These are phyloP conservation scores for Ogataea naganishii DNA, from an alignment of 805 yeast genomes.

Conservation along the genomic window DNA sequence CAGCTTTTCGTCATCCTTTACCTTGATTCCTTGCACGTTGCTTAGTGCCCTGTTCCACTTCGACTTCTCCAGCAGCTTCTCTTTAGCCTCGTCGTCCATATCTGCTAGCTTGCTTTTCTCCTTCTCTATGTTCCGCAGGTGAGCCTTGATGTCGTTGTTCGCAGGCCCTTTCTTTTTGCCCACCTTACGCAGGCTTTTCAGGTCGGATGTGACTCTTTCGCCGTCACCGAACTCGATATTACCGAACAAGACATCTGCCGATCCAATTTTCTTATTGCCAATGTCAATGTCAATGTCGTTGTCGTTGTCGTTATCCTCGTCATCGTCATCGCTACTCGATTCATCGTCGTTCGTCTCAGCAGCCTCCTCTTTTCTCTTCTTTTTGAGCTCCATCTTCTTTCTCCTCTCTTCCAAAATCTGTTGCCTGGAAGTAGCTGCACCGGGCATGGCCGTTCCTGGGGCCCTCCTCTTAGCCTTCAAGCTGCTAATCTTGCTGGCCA, in stretches of 20 bases:
- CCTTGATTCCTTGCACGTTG: slow-evolving; percentile 81
- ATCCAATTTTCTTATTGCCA: slow-evolving; percentile 21
- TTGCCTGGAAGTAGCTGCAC: slow-evolving; percentile 82
- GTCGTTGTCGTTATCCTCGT: slow-evolving; percentile 27
- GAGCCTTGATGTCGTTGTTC: slow-evolving; percentile 76
- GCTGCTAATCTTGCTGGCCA: slow-evolving; percentile 61
- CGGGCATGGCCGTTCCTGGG: slow-evolving; percentile 71
- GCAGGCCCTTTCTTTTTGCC: slow-evolving; percentile 77
- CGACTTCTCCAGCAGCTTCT: slow-evolving; percentile 56
- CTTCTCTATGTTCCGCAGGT: slow-evolving; percentile 64
- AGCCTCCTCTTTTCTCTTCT: slow-evolving; percentile 17
- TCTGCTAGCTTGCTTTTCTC: slow-evolving; percentile 56
- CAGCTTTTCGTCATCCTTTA: slow-evolving; percentile 84
- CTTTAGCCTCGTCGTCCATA: slow-evolving; percentile 54
- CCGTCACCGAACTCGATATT: slow-evolving; percentile 82
- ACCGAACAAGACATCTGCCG: slow-evolving; percentile 55
- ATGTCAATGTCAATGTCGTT: slow-evolving; percentile 25
- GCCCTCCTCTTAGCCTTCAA: slow-evolving; percentile 83
- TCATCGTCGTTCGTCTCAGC: slow-evolving; percentile 23
- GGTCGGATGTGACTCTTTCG: slow-evolving; percentile 66
- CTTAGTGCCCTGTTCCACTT: slow-evolving; percentile 81
- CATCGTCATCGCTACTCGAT: slow-evolving; percentile 31
- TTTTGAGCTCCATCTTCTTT: slow-evolving; percentile 30
- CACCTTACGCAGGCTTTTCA: slow-evolving; percentile 44
- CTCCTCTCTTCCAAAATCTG: slow-evolving; percentile 64